phyloP scores from a whole-genome alignment of 1,284 basidiomycete genomes.

The Trametes hirsuta region DNA sequence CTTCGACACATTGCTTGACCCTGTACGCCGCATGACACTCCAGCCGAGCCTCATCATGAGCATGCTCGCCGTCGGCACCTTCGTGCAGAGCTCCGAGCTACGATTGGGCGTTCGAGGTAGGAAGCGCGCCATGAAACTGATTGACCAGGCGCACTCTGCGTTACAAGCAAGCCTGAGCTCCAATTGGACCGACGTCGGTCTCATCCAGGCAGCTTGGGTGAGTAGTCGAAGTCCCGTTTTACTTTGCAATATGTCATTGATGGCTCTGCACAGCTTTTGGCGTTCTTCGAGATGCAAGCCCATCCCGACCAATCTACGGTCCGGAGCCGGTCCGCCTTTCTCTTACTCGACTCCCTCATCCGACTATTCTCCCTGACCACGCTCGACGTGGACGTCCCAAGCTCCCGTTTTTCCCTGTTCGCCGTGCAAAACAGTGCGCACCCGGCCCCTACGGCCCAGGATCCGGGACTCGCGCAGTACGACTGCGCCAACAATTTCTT shows the following conservation, averaged over 20 bases:
- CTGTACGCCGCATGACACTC: slow-evolving; percentile 51
- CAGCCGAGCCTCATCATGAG: slow-evolving; percentile 69
- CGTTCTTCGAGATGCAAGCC: slow-evolving; percentile 70
- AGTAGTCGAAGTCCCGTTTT: neutral
- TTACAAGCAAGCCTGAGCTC: slow-evolving; percentile 71
- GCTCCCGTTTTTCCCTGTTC: slow-evolving; percentile 1
- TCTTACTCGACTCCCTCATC: slow-evolving; percentile 68
- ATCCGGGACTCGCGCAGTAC: neutral
- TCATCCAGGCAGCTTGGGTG: slow-evolving; percentile 78
- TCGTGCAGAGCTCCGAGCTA: slow-evolving; percentile 69
- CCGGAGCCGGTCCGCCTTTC: slow-evolving; percentile 58
- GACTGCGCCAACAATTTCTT: neutral
- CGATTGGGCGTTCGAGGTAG: slow-evolving; percentile 47
- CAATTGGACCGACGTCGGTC: slow-evolving; percentile 67
- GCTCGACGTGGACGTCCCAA: slow-evolving; percentile 41
- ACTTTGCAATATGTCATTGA: neutral
- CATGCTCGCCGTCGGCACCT: slow-evolving; percentile 63
- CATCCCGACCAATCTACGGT: slow-evolving; percentile 59
- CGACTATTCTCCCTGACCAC: slow-evolving; percentile 56
- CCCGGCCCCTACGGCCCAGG: neutral
- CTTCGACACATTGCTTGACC: slow-evolving; percentile 58
- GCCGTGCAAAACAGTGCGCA: neutral
- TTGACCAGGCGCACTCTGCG: slow-evolving; percentile 67
- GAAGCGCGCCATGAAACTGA: slow-evolving; percentile 55
- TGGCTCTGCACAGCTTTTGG: slow-evolving; percentile 50